A percentile compares a stretch with the other conserved stretches of the same genome.
These are phyloP conservation scores for Paramyrothecium roridum DNA, from an alignment of 2,329 filamentous ascomycete genomes.

Conservation along the genomic window DNA sequence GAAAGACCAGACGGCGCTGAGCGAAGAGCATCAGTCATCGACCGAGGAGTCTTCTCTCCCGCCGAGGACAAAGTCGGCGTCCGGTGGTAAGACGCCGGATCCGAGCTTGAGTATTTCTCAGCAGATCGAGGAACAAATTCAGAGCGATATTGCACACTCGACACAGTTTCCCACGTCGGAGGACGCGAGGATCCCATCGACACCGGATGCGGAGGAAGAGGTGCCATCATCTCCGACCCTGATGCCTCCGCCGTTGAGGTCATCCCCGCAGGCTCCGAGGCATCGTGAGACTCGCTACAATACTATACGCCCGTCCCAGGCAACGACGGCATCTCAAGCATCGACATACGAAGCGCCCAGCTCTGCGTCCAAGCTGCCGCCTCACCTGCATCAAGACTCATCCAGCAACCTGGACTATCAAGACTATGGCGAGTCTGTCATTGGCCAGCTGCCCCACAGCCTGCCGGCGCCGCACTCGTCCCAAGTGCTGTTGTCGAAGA, in stretches of 20 bases:
- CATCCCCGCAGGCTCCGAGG: constrained; percentile 11
- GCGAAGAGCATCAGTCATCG: not conserved
- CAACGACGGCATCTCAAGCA: constrained; percentile 32
- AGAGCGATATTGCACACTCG: constrained; percentile 40
- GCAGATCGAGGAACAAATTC: constrained; percentile 49
- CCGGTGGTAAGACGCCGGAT: constrained; percentile 12
- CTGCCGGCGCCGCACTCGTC: constrained; percentile 23
- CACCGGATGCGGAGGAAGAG: constrained; percentile 17
- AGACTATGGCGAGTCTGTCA: constrained; percentile 15
- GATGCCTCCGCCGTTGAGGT: constrained; percentile 6
- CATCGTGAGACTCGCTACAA: constrained; percentile 5
- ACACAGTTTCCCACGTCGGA: constrained; percentile 28
- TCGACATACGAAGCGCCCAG: constrained; percentile 22
- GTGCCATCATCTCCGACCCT: constrained; percentile 4
- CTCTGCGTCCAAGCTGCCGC: constrained; percentile 6
- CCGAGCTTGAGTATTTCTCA: constrained; percentile 41
- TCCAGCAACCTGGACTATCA: constrained; percentile 22
- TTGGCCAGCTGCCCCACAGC: constrained; percentile 4
- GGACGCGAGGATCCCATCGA: constrained; percentile 30
- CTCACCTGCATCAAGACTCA: constrained; percentile 9
- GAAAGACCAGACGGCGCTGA: constrained; percentile 8
- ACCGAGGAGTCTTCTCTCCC: not conserved
- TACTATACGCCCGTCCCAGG: constrained; percentile 26
- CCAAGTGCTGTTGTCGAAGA: constrained; percentile 44
- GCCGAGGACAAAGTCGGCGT: constrained; percentile 9